These are phyloP conservation scores for Cladosporium oxysporum DNA, from an alignment of 2,329 filamentous ascomycete genomes.

Conservation along the genomic window DNA sequence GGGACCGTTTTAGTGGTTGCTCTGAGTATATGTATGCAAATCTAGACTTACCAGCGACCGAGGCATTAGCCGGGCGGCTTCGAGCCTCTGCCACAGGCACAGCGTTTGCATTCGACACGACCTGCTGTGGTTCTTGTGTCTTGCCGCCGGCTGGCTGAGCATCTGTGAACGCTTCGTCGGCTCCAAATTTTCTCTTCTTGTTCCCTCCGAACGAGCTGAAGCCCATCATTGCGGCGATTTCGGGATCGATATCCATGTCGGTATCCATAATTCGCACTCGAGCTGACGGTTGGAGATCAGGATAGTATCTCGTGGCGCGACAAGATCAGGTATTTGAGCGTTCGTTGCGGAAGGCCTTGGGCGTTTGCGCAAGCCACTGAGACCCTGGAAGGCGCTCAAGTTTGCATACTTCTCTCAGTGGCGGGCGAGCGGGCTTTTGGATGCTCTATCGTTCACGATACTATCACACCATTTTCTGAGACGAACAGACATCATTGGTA, in stretches of 20 bases:
- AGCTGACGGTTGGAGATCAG: not conserved
- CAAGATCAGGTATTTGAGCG: not conserved
- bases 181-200: slow-evolving; percentile 67
- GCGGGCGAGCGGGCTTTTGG: too few species aligned
- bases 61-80: not conserved
- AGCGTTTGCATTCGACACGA: slow-evolving; percentile 14
- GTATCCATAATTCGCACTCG: not conserved
- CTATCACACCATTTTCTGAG: too few species aligned
- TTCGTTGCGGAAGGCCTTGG: not conserved
- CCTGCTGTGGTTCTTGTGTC: slow-evolving; percentile 16
- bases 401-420: too few species aligned
- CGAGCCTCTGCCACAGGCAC: slow-evolving; percentile 35
- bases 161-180: slow-evolving; percentile 43
- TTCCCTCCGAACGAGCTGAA: slow-evolving; percentile 69
- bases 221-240: slow-evolving; percentile 68
- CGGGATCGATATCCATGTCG: slow-evolving; percentile 18
- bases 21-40: not conserved
- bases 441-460: too few species aligned
- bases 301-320: not conserved
- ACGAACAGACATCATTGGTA: too few species aligned
- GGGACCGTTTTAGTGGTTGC: not conserved
- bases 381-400: not conserved
- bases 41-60: not conserved
- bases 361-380: not conserved
- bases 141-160: slow-evolving; percentile 38